Base-by-base conservation (phyloP, 495 filamentous ascomycete genomes). In the Cudoniella acicularis region DNA sequence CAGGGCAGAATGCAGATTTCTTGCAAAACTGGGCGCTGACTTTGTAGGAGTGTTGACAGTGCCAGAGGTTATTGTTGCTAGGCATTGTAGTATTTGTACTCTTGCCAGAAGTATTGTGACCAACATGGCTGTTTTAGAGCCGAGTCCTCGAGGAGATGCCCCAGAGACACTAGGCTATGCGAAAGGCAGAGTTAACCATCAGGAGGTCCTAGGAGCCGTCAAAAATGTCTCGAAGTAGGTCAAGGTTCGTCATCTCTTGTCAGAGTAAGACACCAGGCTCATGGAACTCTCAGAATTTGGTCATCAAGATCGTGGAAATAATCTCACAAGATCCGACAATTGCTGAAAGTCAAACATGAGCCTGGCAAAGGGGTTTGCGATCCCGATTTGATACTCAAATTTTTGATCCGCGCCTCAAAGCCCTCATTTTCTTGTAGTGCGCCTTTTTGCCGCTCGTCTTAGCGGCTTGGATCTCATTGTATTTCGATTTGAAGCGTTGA, bases 1-100 rank as follows among this genome's bases (percentile, higher is more conserved):
- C 1, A 77, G 88, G 59, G 86, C 88, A 11, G 88, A 92, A 67
- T 90, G 88, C 62, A 81, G 88, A 18, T 84, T 91, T 81, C 77
- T 92, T 57, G 77, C 76, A 24, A 72, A 68, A 30, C 68, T 89
- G 13, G 87, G 87, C 8, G 87, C 86, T 23, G 87, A 91, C 69
- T 70, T 90, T 17, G 88, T 91, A 2, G 88, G 87, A 9, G 91
- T 91, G 88, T 88, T 85, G 17, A 90, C 87, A 4, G 85, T 91
- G 16, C 88, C 88, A 10, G 88, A 92, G 66, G 85, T 90, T 42
- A 79, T 90, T 50, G 83, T 87, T 17, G 88, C 88, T 13, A 77
- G 88, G 61, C 88, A 92, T 65, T 83, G 78, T 56, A 84, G 82
- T 10, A 77, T 92, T 54, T 75, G 81, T 26, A 84, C 91, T n/a